Evolutionary conservation across 495 filamentous ascomycete genomes (phyloP), one percentile per base, ranked within the genome.

Genomic region (Neurospora discreta): DNA sequence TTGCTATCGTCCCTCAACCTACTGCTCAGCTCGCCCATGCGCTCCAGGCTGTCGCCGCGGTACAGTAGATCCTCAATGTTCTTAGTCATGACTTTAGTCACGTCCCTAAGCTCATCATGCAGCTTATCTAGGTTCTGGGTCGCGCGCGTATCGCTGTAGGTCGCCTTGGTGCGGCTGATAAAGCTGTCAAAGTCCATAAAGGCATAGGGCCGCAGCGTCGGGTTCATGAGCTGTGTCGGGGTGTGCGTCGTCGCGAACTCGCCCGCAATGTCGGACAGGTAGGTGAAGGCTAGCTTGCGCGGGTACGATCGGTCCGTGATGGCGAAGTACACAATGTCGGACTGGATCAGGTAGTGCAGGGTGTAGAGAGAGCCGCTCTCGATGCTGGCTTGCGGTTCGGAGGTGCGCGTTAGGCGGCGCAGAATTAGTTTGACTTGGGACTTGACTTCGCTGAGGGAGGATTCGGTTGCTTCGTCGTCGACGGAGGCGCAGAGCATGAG

Each of bases 1-100:
- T 89, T 91, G 78, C 91, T 95, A 80, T 99, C 95, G 76, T 99
- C 95, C 60, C 91, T 85, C 80, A 99, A 78, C 72, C 93, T 82
- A 46, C 88, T 89, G 68, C 92, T 95, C 82, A 98, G 88, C 82
- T 98, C 95, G 38, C 95, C 96, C 95, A 99, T 99, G 70, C 93
- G 87, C 83, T 99, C 96, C 73, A 99, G 82, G 77, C 90, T 95
- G 78, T 98, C 95, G 10, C 95, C 95, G 70, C 95, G 86, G 78
- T 99, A 99, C 71, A 99, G 81, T 78, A 99, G 81, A 80, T 99
- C 95, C 84, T 99, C 95, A 77, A 99, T 99, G 80, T 99, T 99
- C 87, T 98, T 99, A 40, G 95, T 98, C 95, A 99, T 99, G 74
- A 98, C 94, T 81, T 97, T 93, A 16, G 95, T 98, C 69, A 99